Evolutionary conservation across 371 early-diverging fungal species (phyloP), one percentile per base, ranked within the genome.

Genomic region (Dichotomocladium elegans): DNA sequence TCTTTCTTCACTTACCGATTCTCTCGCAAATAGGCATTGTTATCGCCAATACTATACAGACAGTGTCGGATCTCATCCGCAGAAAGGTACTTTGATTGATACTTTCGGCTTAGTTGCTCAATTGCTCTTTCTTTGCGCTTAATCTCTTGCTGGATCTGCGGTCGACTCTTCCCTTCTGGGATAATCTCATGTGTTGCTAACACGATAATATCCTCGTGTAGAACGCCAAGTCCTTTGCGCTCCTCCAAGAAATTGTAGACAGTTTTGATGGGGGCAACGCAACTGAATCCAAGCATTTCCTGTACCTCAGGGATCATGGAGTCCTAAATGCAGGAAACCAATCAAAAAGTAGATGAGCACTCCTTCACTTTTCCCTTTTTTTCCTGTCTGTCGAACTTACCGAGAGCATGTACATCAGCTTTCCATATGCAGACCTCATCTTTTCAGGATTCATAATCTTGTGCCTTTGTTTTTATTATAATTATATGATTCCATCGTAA

Each of bases 401-500:
- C 68, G 81, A 84, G 30, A 97, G 73, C 74, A 97, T 58, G 64
- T 93, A 96, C 79, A 97, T 87, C 29, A 98, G 74, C 63, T 98
- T 96, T 47, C 97, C 98, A 66, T 97, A 97, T 9, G 92, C 88
- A 29, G 80, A 74, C 31, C 96, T 79, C 96, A 98, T 97, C 66
- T 93, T 93, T 66, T 97, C 97, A 0, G 98, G 98, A 55, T 96
- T 98, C 94, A 94, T 93, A 58, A 97, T 93, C 75, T 98, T 98
- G 69, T 98, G 91, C 29, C 77, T 66, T n/a, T n/a, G n/a, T n/a
- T n/a, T n/a, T n/a, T n/a, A n/a, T n/a, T n/a, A n/a, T n/a, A n/a
- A n/a, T n/a, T n/a, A n/a, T n/a, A n/a, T n/a, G n/a, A n/a, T n/a
- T n/a, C n/a, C n/a, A n/a, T n/a, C n/a, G n/a, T n/a, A n/a, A n/a